These are phyloP conservation scores for Umbelopsis vinacea DNA, from an alignment of 192 early-diverging fungal species.

Conservation along the genomic window DNA sequence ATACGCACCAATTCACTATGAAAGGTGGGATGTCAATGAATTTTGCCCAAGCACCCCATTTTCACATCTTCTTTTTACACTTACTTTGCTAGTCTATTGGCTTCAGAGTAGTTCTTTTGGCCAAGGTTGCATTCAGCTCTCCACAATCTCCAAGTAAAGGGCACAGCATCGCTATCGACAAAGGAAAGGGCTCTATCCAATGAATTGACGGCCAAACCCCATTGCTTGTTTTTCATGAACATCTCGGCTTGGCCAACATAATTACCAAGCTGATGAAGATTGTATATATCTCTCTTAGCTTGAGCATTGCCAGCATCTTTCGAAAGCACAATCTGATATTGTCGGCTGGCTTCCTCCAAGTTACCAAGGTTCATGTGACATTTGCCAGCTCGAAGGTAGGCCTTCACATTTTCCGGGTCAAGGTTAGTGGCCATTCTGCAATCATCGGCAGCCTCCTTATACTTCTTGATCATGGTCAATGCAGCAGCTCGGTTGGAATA, in stretches of 20 bases:
- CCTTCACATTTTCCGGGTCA: constrained; percentile 68
- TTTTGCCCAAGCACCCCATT: neutral
- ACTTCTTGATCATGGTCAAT: constrained; percentile 67
- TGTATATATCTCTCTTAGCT: constrained; percentile 44
- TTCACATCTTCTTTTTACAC: constrained; percentile 24
- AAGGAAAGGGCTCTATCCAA: constrained; percentile 49
- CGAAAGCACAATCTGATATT: constrained; percentile 47
- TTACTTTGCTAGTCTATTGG: constrained; percentile 61
- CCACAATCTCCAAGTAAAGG: constrained; percentile 68
- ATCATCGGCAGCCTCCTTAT: constrained; percentile 64
- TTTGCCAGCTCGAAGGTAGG: constrained; percentile 72
- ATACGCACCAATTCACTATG: constrained; percentile 58
- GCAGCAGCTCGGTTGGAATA: constrained; percentile 84
- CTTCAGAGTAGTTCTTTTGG: constrained; percentile 64
- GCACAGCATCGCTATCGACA: constrained; percentile 41
- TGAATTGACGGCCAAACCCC: constrained; percentile 46
- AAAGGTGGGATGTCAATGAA: neutral
- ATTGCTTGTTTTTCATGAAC: constrained; percentile 53
- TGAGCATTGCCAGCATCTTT: constrained; percentile 46
- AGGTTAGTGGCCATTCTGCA: constrained; percentile 60
- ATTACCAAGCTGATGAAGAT: constrained; percentile 45
- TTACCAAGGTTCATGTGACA: constrained; percentile 73
- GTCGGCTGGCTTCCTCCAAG: constrained; percentile 58
- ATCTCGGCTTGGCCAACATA: constrained; percentile 51
- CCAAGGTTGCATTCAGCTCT: constrained; percentile 69